These are phyloP conservation scores for Glycine soja DNA, from an alignment of 306 rosid genomes.

Conservation along the genomic window DNA sequence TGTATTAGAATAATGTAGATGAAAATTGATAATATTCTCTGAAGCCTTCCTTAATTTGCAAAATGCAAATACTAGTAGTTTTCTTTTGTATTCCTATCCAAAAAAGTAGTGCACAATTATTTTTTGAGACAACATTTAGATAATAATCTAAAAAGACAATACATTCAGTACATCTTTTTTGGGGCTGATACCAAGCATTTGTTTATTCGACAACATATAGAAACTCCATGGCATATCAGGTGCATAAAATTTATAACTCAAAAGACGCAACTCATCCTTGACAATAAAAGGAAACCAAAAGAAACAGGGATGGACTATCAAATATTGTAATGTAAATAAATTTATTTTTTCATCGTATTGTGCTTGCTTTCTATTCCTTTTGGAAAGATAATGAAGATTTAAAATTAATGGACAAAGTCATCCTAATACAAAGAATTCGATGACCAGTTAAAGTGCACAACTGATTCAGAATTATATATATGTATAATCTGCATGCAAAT, in stretches of 20 bases:
- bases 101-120: neutral
- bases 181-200: neutral
- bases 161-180: neutral
- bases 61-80: neutral
- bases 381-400: neutral
- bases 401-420: neutral
- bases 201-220: neutral
- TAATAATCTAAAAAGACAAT: constrained; percentile 12
- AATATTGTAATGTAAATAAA: constrained; percentile 1
- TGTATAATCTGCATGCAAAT: constrained; percentile 11
- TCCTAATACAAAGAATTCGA: neutral
- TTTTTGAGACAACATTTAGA: neutral
- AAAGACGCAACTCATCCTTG: neutral
- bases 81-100: neutral
- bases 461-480: neutral
- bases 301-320: constrained; percentile 16
- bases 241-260: neutral
- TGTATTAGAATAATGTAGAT: constrained; percentile 2
- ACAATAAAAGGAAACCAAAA: neutral
- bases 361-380: constrained; percentile 16
- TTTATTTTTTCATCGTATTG: neutral
- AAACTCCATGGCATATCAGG: constrained; percentile 15
- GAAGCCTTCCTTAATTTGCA: constrained; percentile 1
- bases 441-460: constrained; percentile 1
- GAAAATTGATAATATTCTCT: constrained; percentile 1